phyloP scores from a whole-genome alignment of 768 basidiomycete species.

The Obba rivulosa region DNA sequence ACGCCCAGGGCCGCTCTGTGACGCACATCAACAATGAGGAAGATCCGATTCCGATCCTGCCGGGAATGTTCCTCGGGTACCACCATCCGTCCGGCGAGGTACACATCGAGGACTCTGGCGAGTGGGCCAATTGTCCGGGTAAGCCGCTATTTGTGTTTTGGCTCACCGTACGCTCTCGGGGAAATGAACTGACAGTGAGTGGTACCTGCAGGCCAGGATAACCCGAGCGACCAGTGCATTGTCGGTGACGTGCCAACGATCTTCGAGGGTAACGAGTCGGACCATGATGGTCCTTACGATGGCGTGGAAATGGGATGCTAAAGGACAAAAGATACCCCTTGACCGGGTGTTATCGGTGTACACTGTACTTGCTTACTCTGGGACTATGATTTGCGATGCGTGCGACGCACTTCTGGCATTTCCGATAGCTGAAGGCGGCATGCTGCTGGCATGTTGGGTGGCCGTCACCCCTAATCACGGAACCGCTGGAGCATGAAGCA shows the following conservation, averaged over 20 bases:
- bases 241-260: conserved; percentile 52
- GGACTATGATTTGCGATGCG: too few species aligned
- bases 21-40: conserved; percentile 53
- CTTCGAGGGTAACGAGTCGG: conserved; percentile 34
- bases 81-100: conserved; percentile 38
- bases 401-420: too few species aligned
- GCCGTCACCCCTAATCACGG: too few species aligned
- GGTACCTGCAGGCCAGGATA: conserved; percentile 47
- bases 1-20: conserved; percentile 33
- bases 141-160: too few species aligned
- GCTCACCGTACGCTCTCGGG: not conserved
- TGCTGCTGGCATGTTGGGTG: too few species aligned
- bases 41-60: conserved; percentile 32
- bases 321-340: too few species aligned
- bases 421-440: too few species aligned
- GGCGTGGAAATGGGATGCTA: conserved; percentile 22
- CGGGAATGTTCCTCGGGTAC: conserved; percentile 35
- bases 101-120: conserved; percentile 35
- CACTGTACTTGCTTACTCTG: too few species aligned
- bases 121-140: conserved; percentile 50
- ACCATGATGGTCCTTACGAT: conserved; percentile 38
- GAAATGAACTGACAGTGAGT: too few species aligned
- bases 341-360: too few species aligned
- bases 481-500: too few species aligned
- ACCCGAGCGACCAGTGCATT: conserved; percentile 43